Evolutionary conservation across 2,329 filamentous ascomycete genomes (phyloP), one percentile per base, ranked within the genome.

Genomic region (Lachnellula cervina): DNA sequence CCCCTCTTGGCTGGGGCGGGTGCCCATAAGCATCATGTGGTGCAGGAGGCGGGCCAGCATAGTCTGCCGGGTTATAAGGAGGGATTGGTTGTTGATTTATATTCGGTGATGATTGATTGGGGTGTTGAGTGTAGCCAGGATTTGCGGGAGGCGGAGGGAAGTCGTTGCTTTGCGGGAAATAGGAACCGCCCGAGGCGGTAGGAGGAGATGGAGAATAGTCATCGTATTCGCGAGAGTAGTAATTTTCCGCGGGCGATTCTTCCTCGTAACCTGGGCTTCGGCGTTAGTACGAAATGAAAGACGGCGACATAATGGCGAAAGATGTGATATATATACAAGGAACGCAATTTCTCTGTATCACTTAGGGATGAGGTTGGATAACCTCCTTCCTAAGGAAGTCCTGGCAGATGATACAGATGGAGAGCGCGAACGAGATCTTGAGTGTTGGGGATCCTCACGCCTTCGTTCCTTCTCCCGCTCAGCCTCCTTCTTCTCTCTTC

Each of bases 401-500:
- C 66, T 62, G 52, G 67, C 66, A 32, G 64, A 66, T 58, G 66
- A 68, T 58, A 59, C 56, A 45, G 67, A 68, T 54, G 54, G 59
- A 55, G 66, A 65, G n/a, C 60, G 59, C 53, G 63, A 64, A 64
- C 63, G 63, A 62, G 61, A 64, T 64, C 59, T 63, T 54, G 65
- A 68, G 64, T 65, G 62, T 56, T 64, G 64, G 66, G 66, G 64
- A 52, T 61, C 62, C 66, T 69, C 64, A 68, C 67, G 66, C 68
- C 66, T 69, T 57, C 65, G 64, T 61, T 69, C 67, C 49, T 64
- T 64, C 59, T 68, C 66, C 44, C 64, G 62, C 49, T 69, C 68
- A 71, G 71, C 59, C 68, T 72, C 62, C 70, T 71, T 61, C 63
- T 66, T 71, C 64, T 65, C 66, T 57, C 61, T 78, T 75, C 68